Evolutionary conservation across 1,284 basidiomycete species (phyloP), one percentile per base, ranked within the genome.

Genomic region (Cryptococcus amylolentus): DNA sequence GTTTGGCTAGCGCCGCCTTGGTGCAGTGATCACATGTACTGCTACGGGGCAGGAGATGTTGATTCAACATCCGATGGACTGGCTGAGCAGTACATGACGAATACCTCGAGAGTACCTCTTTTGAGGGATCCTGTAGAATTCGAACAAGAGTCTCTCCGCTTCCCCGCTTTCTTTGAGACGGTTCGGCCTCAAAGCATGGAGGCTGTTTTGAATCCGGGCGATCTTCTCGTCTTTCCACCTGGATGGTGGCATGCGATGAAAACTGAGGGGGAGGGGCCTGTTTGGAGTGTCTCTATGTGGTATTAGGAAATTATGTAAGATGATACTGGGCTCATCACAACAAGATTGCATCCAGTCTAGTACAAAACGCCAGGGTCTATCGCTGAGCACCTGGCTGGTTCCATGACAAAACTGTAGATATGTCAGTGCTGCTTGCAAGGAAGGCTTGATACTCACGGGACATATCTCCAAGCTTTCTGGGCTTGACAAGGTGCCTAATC

Each of bases 241-340:
- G 86, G 89, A 23, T 96, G 91, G 91, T 94, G 91, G 91, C 91
- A 94, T 76, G 88, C 87, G 5, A 90, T 93, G 88, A 82, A 85
- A 49, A 87, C 86, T 69, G 88, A 91, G 76, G 83, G 75, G 1
- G 55, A 56, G 6, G 71, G 62, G 3, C 67, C 68, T 1, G 70
- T 69, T 3, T 78, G 75, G 74, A 76, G 73, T 56, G 69, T 78
- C 2, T 77, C 75, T 5, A 76, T 76, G 60, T 78, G 76, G 76
- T 77, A 72, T 53, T 77, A 58, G 53, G n/a, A 49, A 39, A 10
- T 10, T 10, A 8, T 35, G 5, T 35, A 35, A 10, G 23, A 12
- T 9, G 9, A 26, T 28, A 28, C 28, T 40, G 8, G 7, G 16
- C 10, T 46, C 26, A 23, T 23, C 31, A 35, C 31, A 35, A 48